A percentile compares a stretch with the other conserved stretches of the same genome.
phyloP scores from a whole-genome alignment of 176 grass and related monocot species.

The Carex kokanica region DNA sequence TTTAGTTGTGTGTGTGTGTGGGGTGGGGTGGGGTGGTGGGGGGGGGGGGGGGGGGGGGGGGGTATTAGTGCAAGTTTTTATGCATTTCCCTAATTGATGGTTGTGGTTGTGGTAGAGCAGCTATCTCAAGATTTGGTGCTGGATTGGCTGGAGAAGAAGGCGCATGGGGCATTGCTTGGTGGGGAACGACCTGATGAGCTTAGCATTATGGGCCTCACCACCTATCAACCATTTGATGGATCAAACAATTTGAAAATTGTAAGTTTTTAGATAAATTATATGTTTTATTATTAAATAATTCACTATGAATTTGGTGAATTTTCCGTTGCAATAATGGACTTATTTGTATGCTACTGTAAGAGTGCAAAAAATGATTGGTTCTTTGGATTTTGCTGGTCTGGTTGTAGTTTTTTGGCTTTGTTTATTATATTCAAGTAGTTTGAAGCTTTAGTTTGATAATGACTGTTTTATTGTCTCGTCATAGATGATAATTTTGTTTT shows the following conservation, averaged over 20 bases:
- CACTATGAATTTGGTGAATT: background rate
- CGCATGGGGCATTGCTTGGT: conserved; percentile 33
- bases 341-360: background rate
- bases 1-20: background rate
- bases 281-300: background rate
- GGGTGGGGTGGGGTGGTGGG: background rate
- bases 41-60: background rate
- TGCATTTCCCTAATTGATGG: conserved; percentile 16
- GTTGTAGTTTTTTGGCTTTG: background rate
- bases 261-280: conserved; percentile 18
- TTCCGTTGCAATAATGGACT: conserved; percentile 5
- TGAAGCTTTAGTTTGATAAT: conserved; percentile 1
- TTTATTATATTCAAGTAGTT: conserved; percentile 12
- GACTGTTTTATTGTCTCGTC: conserved; percentile 13
- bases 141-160: conserved; percentile 63
- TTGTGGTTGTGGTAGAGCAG: conserved; percentile 32
- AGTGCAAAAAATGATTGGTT: conserved; percentile 18
- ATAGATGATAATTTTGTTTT: background rate
- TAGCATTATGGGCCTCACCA: conserved; percentile 68
- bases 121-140: conserved; percentile 86
- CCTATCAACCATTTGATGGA: conserved; percentile 79
- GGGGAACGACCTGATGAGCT: conserved; percentile 32
- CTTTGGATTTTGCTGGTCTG: conserved; percentile 4
- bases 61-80: background rate
- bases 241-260: conserved; percentile 90